phyloP scores from a whole-genome alignment of 176 grass and related monocot species.

The Hordeum marinum region DNA sequence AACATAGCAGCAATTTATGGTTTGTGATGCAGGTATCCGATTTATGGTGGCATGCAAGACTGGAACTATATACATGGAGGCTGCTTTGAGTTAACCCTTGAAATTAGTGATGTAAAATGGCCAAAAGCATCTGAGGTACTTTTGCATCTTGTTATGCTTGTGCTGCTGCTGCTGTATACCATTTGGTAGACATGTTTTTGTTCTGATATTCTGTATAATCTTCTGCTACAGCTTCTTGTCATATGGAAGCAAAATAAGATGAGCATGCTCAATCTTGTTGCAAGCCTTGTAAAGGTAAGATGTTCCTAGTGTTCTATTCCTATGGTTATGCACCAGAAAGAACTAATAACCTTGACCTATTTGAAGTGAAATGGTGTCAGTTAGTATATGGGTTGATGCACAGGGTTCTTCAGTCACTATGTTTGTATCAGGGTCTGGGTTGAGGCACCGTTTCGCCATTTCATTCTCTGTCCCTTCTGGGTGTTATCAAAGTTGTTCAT shows the following conservation, averaged over 20 bases:
- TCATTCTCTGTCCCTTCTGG: not conserved
- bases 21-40: constrained; percentile 76
- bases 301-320: constrained; percentile 1
- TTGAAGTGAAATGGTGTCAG: not conserved
- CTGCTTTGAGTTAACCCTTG: constrained; percentile 97
- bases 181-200: constrained; percentile 12
- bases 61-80: constrained; percentile 98
- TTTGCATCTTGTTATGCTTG: constrained; percentile 13
- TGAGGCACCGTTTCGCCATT: not conserved
- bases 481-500: not conserved
- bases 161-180: not conserved
- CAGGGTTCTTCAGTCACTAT: not conserved
- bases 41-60: constrained; percentile 99
- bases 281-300: constrained; percentile 82
- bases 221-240: constrained; percentile 52
- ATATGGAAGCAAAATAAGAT: constrained; percentile 93
- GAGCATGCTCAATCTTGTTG: constrained; percentile 92
- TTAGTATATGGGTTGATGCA: not conserved
- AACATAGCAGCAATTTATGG: constrained; percentile 6
- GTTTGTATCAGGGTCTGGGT: constrained; percentile 5
- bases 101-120: constrained; percentile 93
- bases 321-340: constrained; percentile 2
- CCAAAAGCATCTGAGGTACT: constrained; percentile 80
- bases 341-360: not conserved
- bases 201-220: constrained; percentile 15